These are phyloP conservation scores for Corniculantispora saksenae DNA, from an alignment of 2,329 filamentous ascomycete species.

Conservation along the genomic window DNA sequence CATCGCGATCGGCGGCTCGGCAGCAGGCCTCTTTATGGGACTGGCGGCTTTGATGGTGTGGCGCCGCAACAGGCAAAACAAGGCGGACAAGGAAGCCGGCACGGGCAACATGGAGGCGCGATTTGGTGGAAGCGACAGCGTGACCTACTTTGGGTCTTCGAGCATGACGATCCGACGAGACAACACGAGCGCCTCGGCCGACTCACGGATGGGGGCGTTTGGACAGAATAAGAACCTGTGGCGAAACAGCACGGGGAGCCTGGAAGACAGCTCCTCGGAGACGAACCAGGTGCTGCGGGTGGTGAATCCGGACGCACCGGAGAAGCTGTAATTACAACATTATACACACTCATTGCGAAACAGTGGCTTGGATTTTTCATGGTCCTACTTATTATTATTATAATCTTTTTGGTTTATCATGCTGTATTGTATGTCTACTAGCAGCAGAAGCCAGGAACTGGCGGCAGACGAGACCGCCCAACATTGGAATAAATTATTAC, in stretches of 20 bases:
- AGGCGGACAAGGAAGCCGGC: neutral
- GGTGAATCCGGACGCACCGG: constrained; percentile 5
- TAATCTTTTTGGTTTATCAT: too few species aligned
- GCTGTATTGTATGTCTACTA: too few species aligned
- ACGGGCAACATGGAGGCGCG: neutral
- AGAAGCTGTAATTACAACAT: neutral
- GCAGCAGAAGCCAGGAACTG: too few species aligned
- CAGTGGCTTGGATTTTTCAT: neutral
- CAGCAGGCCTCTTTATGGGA: neutral
- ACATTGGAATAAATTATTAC: too few species aligned
- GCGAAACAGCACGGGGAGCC: constrained; percentile 9
- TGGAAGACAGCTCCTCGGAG: constrained; percentile 4
- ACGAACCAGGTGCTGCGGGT: constrained; percentile 7
- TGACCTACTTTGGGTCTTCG: neutral
- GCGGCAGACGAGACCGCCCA: too few species aligned
- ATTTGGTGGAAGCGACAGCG: neutral
- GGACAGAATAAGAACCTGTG: constrained; percentile 5
- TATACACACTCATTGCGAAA: neutral
- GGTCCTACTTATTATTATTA: too few species aligned
- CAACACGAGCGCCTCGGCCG: constrained; percentile 13
- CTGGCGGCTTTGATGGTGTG: neutral
- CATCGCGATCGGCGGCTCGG: constrained; percentile 12
- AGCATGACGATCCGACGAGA: neutral
- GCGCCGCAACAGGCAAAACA: neutral
- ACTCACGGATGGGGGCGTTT: constrained; percentile 14